Base-by-base conservation (phyloP, 164 flowering plant species). In the Houttuynia cordata region DNA sequence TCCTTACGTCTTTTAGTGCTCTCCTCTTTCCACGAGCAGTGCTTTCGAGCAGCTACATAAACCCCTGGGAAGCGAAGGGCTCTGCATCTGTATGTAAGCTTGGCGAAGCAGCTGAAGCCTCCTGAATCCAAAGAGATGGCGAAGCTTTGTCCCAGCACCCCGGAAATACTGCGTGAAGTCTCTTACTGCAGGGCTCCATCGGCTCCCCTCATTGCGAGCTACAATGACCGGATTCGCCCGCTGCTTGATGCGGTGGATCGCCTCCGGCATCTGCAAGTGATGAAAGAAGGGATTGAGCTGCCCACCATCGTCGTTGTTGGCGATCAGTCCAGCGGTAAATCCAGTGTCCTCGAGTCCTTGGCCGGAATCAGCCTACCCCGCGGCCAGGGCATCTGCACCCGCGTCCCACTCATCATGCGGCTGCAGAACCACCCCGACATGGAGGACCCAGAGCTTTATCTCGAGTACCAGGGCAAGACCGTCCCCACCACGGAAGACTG, bases 401-500 rank as follows among this genome's bases (percentile, higher is more conserved):
- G 68, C 13, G 68, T 65, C 18, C 68, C 62, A 1, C 68, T 65
- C 58, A 59, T 65, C 47, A 59, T 58, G 58, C 49, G 62, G 8
- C 52, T 64, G 15, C 61, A 65, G 34, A 24, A 58, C 39, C 57
- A 58, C 30, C 51, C 41, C 30, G 1, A 20, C 30, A 14, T 20
- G 17, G 49, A 42, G 8, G 17, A 39, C 14, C 58, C 37, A 8
- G 39, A 51, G n/a, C 42, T 58, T 4, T n/a, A 17, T 39, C 55
- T 75, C 24, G 69, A 72, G 40, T 69, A 57, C 60, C 42, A 63
- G 17, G 65, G 64, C 18, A 73, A 65, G 40, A 24, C 55, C 7
- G 60, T 78, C 1, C 56, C 20, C 0, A 71, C 75, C 0, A 62
- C 72, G 17, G 77, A 74, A 55, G 37, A 19, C 5, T n/a, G 59